Evolutionary conservation across 257 asterid species (phyloP), one percentile per base, ranked within the genome.

Genomic region (Gardenia jasminoides): DNA sequence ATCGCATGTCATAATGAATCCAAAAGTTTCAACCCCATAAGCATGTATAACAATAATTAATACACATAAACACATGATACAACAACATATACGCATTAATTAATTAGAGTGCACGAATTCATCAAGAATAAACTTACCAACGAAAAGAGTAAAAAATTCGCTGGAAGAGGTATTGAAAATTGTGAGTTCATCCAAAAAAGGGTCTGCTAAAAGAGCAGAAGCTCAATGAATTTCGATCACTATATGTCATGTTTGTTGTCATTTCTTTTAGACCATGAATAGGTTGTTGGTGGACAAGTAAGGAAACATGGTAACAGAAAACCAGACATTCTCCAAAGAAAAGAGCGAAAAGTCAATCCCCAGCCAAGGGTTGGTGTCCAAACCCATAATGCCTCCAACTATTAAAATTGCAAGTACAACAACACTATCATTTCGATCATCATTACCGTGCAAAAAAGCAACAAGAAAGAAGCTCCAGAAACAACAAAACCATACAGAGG

Each of bases 301-400:
- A 59, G 67, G 46, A 39, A 47, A 58, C 39, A 19, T 10, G 70
- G 71, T 61, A 52, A 43, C 71, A 3, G 15, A 46, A 62, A 76
- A 61, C 44, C 72, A 76, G 19, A 76, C 33, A 26, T 8, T 76
- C 28, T 24, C 20, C 6, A 8, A 61, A 59, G 30, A 50, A 65
- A 70, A 12, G 15, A 47, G 33, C 26, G 11, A 47, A 71, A 71
- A 47, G 61, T 71, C 76, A 71, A 71, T 47, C 16, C 12, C 43
- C 13, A 12, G 43, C 24, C 26, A 70, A 10, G 61, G 75, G 75
- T 61, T 46, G 59, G 56, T 75, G 79, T 75, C 70, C 70, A 75
- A 71, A 61, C 70, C 78, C 33, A 62, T 26, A 26, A 62, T 26
- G 72, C n/a, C 24, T 30, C 47, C 13, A n/a, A 26, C 43, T 61